Base-by-base conservation (phyloP, 176 grass and related monocot genomes). In the Miscanthus lutarioriparius region DNA sequence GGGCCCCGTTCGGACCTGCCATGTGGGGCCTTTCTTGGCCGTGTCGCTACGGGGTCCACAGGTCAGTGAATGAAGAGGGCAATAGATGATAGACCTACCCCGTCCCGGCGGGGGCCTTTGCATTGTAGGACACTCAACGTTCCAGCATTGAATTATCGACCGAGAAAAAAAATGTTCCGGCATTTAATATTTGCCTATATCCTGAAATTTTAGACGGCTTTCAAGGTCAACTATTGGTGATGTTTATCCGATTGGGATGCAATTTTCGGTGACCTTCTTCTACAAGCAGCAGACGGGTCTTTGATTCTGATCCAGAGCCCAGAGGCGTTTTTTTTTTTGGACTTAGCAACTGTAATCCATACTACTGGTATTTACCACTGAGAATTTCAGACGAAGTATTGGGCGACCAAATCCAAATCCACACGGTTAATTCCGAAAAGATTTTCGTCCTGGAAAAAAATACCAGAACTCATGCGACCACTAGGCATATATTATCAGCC, bases 101-200 rank as follows among this genome's bases (percentile, higher is more conserved):
- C 48, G 11, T 40, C 38, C 37, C 10, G 11, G 35, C 22, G 5
- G 37, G 17, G 26, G 7, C n/a, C 45, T 32, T 49, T 65, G 80
- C 63, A 43, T 66, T 16, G 68, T 66, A 48, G 40, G 74, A 33
- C 70, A 80, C 87, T 32, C 62, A 80, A 47, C 70, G 6, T 11
- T 54, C 82, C 47, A 16, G 48, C 62, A 85, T 84, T 85, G 6
- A 84, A 75, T 70, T 25, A 10, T 61, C 56, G n/a, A 61, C n/a
- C 7, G 22, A 54, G 4, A 61, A 59, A 51, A 48, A 56, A 10
- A 61, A 59, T 0, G 22, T 59, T 5, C 9, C 58, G 13, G 27
- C 48, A 80, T 84, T 84, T 4, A 75, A 62, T 71, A 28, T n/a
- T n/a, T 53, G 53, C 87, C 45, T 49, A n/a, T n/a, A n/a, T 45